Percentiles rank a stretch among this genome's conserved stretches.
Evolutionary conservation across 129 eudicot genomes (phyloP).

Genomic region (Escallonia rubra): DNA sequence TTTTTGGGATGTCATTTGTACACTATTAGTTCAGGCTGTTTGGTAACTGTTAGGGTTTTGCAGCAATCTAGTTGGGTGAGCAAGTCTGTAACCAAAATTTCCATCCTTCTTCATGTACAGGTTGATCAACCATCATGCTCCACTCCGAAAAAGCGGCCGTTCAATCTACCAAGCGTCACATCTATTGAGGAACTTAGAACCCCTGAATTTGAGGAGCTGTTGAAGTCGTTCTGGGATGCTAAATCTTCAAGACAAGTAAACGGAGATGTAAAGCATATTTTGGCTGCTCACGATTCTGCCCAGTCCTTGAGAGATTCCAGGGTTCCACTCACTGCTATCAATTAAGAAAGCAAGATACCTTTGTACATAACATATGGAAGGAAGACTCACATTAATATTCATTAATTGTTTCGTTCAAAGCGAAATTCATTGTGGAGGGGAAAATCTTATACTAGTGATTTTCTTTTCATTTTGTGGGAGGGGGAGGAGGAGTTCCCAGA

Average conservation of each 20-base stretch:
- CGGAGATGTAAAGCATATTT: conserved; percentile 61
- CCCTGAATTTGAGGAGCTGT: conserved; percentile 75
- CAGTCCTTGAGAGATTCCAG: conserved; percentile 56
- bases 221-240: conserved; percentile 75
- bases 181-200: conserved; percentile 90
- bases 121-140: conserved; percentile 92
- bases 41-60: no score
- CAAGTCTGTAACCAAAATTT: not conserved
- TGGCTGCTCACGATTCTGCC: conserved; percentile 30
- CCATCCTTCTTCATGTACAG: conserved; percentile 23
- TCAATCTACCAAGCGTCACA: conserved; percentile 64
- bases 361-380: conserved; percentile 3
- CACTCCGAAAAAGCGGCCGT: conserved; percentile 71
- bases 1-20: no score
- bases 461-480: not conserved
- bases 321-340: conserved; percentile 78
- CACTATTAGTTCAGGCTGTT: no score
- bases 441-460: not conserved
- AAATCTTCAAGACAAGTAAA: conserved; percentile 66
- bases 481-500: not conserved
- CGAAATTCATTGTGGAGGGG: not conserved
- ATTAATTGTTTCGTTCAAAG: not conserved
- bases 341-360: conserved; percentile 23
- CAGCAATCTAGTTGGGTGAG: no score
- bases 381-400: not conserved